Evolutionary conservation across 2,329 filamentous ascomycete species (phyloP).

Genomic region (Tolypocladium tropicale): DNA sequence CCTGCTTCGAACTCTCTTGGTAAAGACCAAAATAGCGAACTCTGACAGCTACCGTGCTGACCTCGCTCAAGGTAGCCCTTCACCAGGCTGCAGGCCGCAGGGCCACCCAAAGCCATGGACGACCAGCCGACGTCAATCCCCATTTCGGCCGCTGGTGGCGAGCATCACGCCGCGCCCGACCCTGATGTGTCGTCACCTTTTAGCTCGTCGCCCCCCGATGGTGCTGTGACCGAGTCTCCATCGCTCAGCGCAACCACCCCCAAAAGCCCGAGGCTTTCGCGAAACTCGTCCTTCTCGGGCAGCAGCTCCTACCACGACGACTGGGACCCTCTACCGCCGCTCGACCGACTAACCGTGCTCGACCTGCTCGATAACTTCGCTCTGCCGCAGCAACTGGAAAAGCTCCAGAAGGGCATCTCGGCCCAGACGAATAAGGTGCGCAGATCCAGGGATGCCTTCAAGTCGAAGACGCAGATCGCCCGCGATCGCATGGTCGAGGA

Average conservation of each 20-base stretch:
- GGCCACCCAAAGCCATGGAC: neutral
- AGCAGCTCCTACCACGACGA: conserved; percentile 82
- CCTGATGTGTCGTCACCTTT: conserved; percentile 28
- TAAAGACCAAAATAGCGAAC: neutral
- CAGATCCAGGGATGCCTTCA: conserved; percentile 70
- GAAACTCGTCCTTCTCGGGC: conserved; percentile 72
- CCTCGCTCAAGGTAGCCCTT: neutral
- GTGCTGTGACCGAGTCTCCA: conserved; percentile 36
- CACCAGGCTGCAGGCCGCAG: neutral
- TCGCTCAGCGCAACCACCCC: conserved; percentile 34
- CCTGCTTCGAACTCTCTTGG: neutral
- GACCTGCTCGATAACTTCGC: conserved; percentile 93
- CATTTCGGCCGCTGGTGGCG: neutral
- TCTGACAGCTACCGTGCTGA: neutral
- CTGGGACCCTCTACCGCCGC: conserved; percentile 75
- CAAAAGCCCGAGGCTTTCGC: conserved; percentile 53
- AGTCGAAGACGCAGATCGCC: conserved; percentile 65
- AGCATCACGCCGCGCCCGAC: conserved; percentile 28
- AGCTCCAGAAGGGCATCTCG: conserved; percentile 72
- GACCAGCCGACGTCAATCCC: neutral
- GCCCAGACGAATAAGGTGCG: conserved; percentile 78
- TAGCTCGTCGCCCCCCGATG: conserved; percentile 31
- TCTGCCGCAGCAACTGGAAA: conserved; percentile 81
- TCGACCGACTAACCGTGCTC: conserved; percentile 84
- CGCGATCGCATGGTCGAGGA: conserved; percentile 86